A percentile compares a stretch with the other conserved stretches of the same genome.
Conservation (phyloP, 129 eudicot genomes). For the Mikania micrantha region DNA sequence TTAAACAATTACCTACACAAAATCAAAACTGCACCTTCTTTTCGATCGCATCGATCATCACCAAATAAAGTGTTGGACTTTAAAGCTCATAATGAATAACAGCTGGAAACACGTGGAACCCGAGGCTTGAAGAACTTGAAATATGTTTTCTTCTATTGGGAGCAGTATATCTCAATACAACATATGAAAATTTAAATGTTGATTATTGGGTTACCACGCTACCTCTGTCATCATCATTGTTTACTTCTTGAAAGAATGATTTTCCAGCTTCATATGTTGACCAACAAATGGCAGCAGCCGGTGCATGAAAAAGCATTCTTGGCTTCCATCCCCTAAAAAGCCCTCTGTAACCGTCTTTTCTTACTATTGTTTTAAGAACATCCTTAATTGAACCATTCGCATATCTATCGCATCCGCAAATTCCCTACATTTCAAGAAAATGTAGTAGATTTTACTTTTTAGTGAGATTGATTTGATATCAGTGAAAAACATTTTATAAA, state of each 20-base stretch:
- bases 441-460: not conserved
- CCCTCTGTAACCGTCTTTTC: constrained; percentile 76
- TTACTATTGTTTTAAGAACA: constrained; percentile 53
- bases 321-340: constrained; percentile 87
- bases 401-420: constrained; percentile 86
- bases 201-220: constrained; percentile 30
- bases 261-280: constrained; percentile 85
- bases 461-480: not conserved
- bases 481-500: not conserved
- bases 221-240: constrained; percentile 10
- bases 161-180: constrained; percentile 22
- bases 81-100: constrained; percentile 4
- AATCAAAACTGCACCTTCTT: not conserved
- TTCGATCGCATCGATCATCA: constrained; percentile 2
- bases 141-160: constrained; percentile 11
- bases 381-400: constrained; percentile 54
- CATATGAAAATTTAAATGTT: constrained; percentile 7
- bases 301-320: constrained; percentile 89
- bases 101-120: constrained; percentile 7
- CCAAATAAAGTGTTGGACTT: constrained; percentile 10
- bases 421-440: constrained; percentile 45
- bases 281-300: constrained; percentile 94
- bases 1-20: not conserved
- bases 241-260: constrained; percentile 54
- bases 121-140: constrained; percentile 3